Conservation (phyloP, 352 stramenopile species). For the Hyaloperonospora brassicae region DNA sequence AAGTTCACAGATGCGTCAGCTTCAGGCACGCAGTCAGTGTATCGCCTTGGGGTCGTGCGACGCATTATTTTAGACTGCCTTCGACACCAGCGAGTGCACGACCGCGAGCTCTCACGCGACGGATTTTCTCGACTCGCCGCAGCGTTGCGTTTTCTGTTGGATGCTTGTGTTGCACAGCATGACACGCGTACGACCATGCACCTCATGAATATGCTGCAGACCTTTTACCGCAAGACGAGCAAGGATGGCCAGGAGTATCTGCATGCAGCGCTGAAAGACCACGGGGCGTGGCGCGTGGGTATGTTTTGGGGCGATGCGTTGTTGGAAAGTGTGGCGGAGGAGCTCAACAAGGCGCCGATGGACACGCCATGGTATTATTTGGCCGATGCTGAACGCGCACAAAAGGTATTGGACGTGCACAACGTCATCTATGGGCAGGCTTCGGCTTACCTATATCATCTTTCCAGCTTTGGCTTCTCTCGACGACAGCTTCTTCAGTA, state of each 20-base stretch:
- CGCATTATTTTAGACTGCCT: slow-evolving; percentile 55
- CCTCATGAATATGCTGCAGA: slow-evolving; percentile 83
- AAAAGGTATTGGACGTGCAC: slow-evolving; percentile 68
- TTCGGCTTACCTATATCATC: slow-evolving; percentile 67
- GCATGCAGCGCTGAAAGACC: slow-evolving; percentile 38
- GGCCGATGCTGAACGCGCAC: slow-evolving; percentile 39
- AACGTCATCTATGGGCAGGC: slow-evolving; percentile 73
- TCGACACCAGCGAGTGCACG: slow-evolving; percentile 57
- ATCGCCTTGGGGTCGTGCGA: slow-evolving; percentile 62
- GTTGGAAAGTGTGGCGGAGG: slow-evolving; percentile 63
- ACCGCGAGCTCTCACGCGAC: slow-evolving; percentile 41
- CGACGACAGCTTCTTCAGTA: slow-evolving; percentile 62
- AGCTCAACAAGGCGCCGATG: slow-evolving; percentile 63
- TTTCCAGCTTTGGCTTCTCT: slow-evolving; percentile 64
- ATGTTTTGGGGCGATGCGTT: slow-evolving; percentile 71
- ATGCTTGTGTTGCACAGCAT: slow-evolving; percentile 51
- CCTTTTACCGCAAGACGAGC: slow-evolving; percentile 49
- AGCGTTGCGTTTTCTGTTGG: slow-evolving; percentile 50
- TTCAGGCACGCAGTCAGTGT: slow-evolving; percentile 40
- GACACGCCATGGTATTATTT: slow-evolving; percentile 66
- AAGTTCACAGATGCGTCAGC: slow-evolving; percentile 57
- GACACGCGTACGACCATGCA: slow-evolving; percentile 61
- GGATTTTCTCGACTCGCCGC: slow-evolving; percentile 49
- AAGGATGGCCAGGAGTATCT: slow-evolving; percentile 57
- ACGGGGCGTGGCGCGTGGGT: slow-evolving; percentile 57